These are phyloP conservation scores for Tephrocybe sp. DNA, from an alignment of 768 basidiomycete genomes.

Conservation along the genomic window DNA sequence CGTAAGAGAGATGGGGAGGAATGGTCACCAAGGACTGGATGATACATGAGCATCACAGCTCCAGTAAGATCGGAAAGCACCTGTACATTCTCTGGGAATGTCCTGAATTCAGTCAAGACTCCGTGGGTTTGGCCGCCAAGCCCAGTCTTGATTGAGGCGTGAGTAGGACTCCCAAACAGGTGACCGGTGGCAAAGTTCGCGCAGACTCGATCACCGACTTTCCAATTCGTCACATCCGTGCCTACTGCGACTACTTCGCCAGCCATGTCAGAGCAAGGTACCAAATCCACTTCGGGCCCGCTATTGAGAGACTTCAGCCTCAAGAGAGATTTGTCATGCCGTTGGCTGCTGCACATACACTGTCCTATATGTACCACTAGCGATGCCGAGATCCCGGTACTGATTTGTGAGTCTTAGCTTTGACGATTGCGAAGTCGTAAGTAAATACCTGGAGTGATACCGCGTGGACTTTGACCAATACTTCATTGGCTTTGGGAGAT, in stretches of 20 bases:
- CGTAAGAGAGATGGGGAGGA: too few species aligned
- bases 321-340: too few species aligned
- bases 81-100: constrained; percentile 47
- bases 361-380: constrained; percentile 36
- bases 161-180: constrained; percentile 40
- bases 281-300: constrained; percentile 19
- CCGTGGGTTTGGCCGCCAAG: constrained; percentile 53
- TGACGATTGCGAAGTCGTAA: too few species aligned
- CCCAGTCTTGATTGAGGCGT: constrained; percentile 30
- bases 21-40: constrained; percentile 50
- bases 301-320: constrained; percentile 8
- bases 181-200: too few species aligned
- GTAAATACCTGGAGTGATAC: constrained; percentile 59
- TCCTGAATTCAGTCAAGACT: constrained; percentile 52
- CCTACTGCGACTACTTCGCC: constrained; percentile 51
- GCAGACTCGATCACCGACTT: constrained; percentile 54
- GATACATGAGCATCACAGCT: too few species aligned
- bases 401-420: constrained; percentile 13
- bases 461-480: constrained; percentile 55
- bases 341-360: constrained; percentile 23
- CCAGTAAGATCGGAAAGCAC: neutral
- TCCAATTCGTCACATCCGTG: constrained; percentile 45
- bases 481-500: constrained; percentile 43
- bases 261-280: too few species aligned
- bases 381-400: constrained; percentile 52